Percentiles rank a stretch among this genome's conserved stretches.
These are phyloP conservation scores for Aphanomyces stellatus DNA, from an alignment of 352 stramenopile genomes.

Conservation along the genomic window DNA sequence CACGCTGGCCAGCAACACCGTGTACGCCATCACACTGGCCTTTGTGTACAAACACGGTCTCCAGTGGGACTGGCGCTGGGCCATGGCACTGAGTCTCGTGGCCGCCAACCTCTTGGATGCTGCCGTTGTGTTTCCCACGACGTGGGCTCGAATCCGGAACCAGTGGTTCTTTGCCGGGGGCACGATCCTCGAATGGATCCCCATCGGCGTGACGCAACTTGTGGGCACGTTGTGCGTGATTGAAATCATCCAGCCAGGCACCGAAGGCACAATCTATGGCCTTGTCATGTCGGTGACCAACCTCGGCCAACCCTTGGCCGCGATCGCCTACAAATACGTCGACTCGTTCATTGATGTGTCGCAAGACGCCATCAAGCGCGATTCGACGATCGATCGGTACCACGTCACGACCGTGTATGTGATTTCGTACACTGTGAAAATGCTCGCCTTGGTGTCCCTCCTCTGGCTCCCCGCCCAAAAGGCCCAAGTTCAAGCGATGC, in stretches of 20 bases:
- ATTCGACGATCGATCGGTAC: conserved; percentile 32
- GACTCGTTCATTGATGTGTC: conserved; percentile 40
- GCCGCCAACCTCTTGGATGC: neutral
- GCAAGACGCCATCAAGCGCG: conserved; percentile 43
- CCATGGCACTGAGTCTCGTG: neutral
- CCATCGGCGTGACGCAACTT: neutral
- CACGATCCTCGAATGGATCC: neutral
- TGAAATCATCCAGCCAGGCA: neutral
- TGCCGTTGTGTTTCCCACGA: neutral
- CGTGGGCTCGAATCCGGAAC: conserved; percentile 1
- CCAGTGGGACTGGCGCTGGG: conserved; percentile 10
- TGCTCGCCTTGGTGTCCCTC: conserved; percentile 31
- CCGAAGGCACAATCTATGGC: neutral
- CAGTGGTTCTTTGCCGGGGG: conserved; percentile 10
- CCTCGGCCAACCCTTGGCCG: conserved; percentile 30
- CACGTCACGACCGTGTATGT: conserved; percentile 46
- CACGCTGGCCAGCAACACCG: neutral
- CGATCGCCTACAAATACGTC: conserved; percentile 42
- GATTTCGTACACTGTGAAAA: conserved; percentile 38
- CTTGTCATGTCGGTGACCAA: conserved; percentile 8
- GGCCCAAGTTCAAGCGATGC: conserved; percentile 33
- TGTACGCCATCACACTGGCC: neutral
- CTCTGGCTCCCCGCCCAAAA: conserved; percentile 37
- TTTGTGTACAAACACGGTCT: neutral
- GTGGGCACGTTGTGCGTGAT: neutral